Conservation (phyloP, 352 stramenopile species). For the Globisporangium irregulare region DNA sequence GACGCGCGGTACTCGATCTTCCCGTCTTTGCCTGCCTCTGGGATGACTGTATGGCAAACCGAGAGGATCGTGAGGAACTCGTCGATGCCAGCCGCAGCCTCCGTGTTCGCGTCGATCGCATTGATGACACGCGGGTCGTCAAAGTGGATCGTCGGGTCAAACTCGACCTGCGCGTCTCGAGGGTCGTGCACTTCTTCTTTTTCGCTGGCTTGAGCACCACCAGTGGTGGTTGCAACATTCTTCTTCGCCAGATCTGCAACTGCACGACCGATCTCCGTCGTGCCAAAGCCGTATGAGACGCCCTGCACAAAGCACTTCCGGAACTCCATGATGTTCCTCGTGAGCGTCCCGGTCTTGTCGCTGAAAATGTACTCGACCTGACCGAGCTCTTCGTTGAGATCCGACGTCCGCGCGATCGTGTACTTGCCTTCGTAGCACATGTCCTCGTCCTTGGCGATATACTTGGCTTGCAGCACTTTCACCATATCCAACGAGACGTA, state of each 20-base stretch:
- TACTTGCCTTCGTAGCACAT: constrained; percentile 88
- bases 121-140: constrained; percentile 64
- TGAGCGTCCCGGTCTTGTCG: constrained; percentile 99
- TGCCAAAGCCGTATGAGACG: constrained; percentile 81
- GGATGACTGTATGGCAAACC: constrained; percentile 78
- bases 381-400: constrained; percentile 92
- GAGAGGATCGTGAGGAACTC: constrained; percentile 72
- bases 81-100: constrained; percentile 35
- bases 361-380: constrained; percentile 98
- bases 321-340: constrained; percentile 98
- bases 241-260: constrained; percentile 50
- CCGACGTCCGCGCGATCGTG: constrained; percentile 81
- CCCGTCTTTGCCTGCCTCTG: constrained; percentile 49
- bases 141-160: constrained; percentile 65
- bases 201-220: constrained; percentile 8
- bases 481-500: constrained; percentile 97
- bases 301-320: constrained; percentile 88
- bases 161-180: constrained; percentile 52
- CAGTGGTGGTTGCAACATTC: neutral
- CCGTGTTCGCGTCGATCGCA: constrained; percentile 27
- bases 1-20: constrained; percentile 81
- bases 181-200: constrained; percentile 30
- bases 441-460: constrained; percentile 54
- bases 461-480: constrained; percentile 81
- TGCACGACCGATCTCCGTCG: constrained; percentile 67